Conservation (phyloP, 192 early-diverging fungal genomes). For the Umbelopsis vinacea region DNA sequence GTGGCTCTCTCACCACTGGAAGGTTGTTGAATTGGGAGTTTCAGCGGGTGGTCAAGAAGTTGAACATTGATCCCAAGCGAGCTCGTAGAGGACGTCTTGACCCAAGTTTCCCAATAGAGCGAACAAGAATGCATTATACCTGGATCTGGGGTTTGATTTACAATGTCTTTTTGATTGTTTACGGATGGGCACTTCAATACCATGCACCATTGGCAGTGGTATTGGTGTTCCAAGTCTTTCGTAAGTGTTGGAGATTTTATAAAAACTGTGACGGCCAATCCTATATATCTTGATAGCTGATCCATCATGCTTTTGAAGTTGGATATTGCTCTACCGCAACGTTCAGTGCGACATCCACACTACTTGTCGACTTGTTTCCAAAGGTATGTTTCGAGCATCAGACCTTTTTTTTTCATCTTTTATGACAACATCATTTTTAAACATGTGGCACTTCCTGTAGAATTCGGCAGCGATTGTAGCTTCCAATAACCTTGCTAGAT, state of each 20-base stretch:
- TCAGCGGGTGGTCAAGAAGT: constrained; percentile 19
- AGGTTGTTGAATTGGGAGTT: constrained; percentile 28
- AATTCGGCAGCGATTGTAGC: constrained; percentile 34
- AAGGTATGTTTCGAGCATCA: background rate
- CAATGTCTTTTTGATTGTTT: constrained; percentile 5
- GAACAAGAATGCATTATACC: constrained; percentile 15
- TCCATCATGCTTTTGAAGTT: background rate
- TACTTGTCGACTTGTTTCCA: constrained; percentile 39
- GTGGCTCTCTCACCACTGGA: constrained; percentile 48
- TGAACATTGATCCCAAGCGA: constrained; percentile 1
- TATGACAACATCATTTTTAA: background rate
- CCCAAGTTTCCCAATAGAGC: constrained; percentile 22
- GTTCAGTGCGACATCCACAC: constrained; percentile 30
- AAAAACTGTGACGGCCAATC: background rate
- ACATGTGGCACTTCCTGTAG: background rate
- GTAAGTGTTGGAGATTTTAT: constrained; percentile 3
- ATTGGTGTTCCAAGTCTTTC: background rate
- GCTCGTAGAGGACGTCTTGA: constrained; percentile 14
- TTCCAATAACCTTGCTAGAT: constrained; percentile 35
- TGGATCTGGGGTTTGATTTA: constrained; percentile 18
- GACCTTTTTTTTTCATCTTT: too few relatives aligned
- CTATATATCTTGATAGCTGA: background rate
- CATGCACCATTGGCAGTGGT: background rate
- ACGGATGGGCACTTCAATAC: constrained; percentile 24
- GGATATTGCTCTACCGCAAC: constrained; percentile 28